Evolutionary conservation across 2,329 filamentous ascomycete species (phyloP), one percentile per base, ranked within the genome.

Genomic region (Echinosphaeria canescens): DNA sequence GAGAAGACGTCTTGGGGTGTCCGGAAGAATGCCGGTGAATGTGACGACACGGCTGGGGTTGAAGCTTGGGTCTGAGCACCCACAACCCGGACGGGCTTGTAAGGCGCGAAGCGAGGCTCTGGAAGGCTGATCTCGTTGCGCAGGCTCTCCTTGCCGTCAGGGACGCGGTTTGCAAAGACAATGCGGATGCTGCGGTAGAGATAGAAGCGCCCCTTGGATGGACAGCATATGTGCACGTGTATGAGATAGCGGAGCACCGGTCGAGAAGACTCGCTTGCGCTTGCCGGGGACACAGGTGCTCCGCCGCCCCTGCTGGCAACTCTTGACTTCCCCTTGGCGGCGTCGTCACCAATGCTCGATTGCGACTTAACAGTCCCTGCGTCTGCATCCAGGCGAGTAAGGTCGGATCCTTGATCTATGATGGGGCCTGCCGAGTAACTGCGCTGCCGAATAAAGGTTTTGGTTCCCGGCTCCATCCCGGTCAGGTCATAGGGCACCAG

Each of bases 161-260:
- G 85, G 0, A 93, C 85, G 15, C 88, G 70, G 43, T 95, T 95
- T 28, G 88, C 88, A 44, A 98, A 98, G 3, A 98, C 85, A 19
- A 95, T 80, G 10, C 88, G 72, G 31, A 95, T 76, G 38, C 69
- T 81, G 40, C 88, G 90, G 53, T 95, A 88, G 5, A 98, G 56
- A 39, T 82, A 95, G 45, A 73, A 91, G 10, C 84, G 70, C 5
- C 79, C 81, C 34, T 73, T 76, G 1, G 73, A 68, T 1, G 81
- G 75, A 39, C 75, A 85, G 49, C 85, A 95, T 30, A 98, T 88
- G 43, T 95, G 81, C 27, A 98, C 43, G 42, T 98, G 88, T 28
- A 92, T 70, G 12, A 98, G 60, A 47, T 98, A 95, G 27, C 88
- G 69, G 20, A 98, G 54, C 13, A 75, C 76, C 0, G 81, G 78